These are phyloP conservation scores for Ceratobasidium sp. DNA, from an alignment of 1,284 basidiomycete genomes.

Conservation along the genomic window DNA sequence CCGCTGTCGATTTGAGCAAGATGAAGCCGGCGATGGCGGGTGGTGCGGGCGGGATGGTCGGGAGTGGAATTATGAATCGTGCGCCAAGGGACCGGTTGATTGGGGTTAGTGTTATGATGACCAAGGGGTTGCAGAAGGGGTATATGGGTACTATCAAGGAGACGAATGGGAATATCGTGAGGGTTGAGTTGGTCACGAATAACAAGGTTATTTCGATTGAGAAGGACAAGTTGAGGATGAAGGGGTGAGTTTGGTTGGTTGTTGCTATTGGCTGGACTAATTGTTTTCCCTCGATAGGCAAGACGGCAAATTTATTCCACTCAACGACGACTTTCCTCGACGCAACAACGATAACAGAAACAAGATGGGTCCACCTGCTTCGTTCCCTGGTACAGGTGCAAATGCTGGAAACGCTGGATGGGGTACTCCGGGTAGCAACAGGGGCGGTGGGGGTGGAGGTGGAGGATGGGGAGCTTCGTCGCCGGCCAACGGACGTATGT, in stretches of 20 bases:
- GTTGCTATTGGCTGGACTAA: neutral
- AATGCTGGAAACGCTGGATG: constrained; percentile 36
- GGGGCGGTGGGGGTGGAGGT: constrained; percentile 47
- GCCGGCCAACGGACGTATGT: constrained; percentile 66
- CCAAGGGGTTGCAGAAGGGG: constrained; percentile 90
- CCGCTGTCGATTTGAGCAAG: constrained; percentile 86
- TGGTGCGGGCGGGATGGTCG: constrained; percentile 76
- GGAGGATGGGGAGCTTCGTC: constrained; percentile 40
- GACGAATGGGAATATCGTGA: constrained; percentile 87
- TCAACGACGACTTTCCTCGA: constrained; percentile 57
- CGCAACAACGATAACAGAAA: constrained; percentile 25
- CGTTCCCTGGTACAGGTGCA: constrained; percentile 1
- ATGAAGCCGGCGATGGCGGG: constrained; percentile 86
- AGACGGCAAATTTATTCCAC: constrained; percentile 69
- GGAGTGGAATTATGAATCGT: constrained; percentile 68
- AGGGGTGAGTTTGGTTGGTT: constrained; percentile 72
- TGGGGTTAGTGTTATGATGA: constrained; percentile 84
- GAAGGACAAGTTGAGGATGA: constrained; percentile 82
- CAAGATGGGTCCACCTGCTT: constrained; percentile 58
- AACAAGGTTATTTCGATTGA: constrained; percentile 93
- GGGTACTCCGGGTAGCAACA: constrained; percentile 47
- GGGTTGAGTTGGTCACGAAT: constrained; percentile 92
- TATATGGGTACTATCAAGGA: constrained; percentile 92
- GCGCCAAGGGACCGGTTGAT: constrained; percentile 84
- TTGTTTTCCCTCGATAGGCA: constrained; percentile 59